A percentile compares a stretch with the other conserved stretches of the same genome.
phyloP scores from a whole-genome alignment of 2,329 filamentous ascomycete genomes.

The Exserohilum turcica region DNA sequence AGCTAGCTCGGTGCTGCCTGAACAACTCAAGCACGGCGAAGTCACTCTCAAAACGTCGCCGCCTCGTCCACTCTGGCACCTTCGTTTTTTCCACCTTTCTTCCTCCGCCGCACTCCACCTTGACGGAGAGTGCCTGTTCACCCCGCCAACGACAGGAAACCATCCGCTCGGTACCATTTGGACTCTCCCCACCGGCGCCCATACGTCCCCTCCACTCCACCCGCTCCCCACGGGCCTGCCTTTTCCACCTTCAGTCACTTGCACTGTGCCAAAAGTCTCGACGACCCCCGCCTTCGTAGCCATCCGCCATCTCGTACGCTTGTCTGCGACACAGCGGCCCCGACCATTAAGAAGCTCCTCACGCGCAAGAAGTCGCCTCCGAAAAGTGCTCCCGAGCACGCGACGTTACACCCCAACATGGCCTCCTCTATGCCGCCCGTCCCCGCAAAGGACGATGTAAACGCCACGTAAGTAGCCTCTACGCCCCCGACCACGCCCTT shows the following conservation, averaged over 20 bases:
- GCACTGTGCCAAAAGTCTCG: background rate
- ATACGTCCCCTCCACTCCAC: constrained; percentile 13
- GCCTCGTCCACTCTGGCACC: constrained; percentile 19
- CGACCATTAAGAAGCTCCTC: constrained; percentile 34
- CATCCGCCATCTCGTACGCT: background rate
- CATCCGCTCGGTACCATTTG: constrained; percentile 8
- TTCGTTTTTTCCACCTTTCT: constrained; percentile 22
- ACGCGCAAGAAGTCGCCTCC: constrained; percentile 42
- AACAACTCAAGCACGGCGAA: constrained; percentile 25
- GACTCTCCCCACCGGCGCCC: constrained; percentile 7
- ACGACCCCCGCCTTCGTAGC: background rate
- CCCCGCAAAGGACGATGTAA: constrained; percentile 63
- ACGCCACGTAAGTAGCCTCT: constrained; percentile 61
- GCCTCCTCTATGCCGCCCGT: constrained; percentile 49
- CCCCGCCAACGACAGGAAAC: background rate
- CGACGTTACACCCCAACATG: constrained; percentile 37
- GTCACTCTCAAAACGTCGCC: constrained; percentile 39
- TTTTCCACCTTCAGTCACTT: constrained; percentile 3
- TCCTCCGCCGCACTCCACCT: constrained; percentile 1
- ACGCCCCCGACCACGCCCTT: background rate
- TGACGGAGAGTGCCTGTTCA: background rate
- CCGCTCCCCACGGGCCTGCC: constrained; percentile 4
- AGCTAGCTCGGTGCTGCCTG: constrained; percentile 38
- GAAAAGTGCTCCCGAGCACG: constrained; percentile 43
- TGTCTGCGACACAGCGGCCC: constrained; percentile 12